A percentile compares a stretch with the other conserved stretches of the same genome.
These are phyloP conservation scores for Euphorbia celastroides DNA, from an alignment of 441 rosid species.

Conservation along the genomic window DNA sequence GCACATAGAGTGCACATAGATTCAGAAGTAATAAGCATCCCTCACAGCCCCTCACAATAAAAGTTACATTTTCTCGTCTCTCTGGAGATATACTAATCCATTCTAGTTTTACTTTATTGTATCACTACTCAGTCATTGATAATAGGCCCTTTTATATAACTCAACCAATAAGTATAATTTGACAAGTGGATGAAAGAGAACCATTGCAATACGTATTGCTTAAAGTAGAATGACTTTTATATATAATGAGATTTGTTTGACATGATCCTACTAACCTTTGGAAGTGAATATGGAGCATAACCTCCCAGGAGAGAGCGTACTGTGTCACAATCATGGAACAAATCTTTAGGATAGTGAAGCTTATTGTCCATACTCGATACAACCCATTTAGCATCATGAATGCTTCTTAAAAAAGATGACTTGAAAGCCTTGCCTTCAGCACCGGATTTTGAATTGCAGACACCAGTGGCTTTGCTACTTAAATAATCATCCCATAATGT, in stretches of 20 bases:
- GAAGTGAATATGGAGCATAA: conserved; percentile 79
- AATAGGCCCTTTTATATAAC: neutral
- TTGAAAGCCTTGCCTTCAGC: conserved; percentile 39
- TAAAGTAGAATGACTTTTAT: neutral
- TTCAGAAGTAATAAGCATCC: neutral
- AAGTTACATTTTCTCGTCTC: neutral
- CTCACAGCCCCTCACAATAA: neutral
- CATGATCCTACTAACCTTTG: conserved; percentile 60
- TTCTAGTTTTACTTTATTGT: neutral
- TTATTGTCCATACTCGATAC: conserved; percentile 66
- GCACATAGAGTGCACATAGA: neutral
- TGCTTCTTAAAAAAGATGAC: conserved; percentile 64
- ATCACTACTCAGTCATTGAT: neutral
- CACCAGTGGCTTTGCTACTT: conserved; percentile 47
- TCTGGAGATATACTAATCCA: neutral
- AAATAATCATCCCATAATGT: conserved; percentile 65
- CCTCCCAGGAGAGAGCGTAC: conserved; percentile 74
- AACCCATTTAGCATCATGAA: conserved; percentile 68
- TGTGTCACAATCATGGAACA: conserved; percentile 76
- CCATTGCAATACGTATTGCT: neutral
- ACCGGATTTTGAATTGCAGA: conserved; percentile 28
- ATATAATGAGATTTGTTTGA: neutral
- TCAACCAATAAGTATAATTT: neutral
- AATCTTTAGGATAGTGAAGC: conserved; percentile 64
- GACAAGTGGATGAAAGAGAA: neutral